Conservation (phyloP, 164 flowering plant species). For the Saururus chinensis region DNA sequence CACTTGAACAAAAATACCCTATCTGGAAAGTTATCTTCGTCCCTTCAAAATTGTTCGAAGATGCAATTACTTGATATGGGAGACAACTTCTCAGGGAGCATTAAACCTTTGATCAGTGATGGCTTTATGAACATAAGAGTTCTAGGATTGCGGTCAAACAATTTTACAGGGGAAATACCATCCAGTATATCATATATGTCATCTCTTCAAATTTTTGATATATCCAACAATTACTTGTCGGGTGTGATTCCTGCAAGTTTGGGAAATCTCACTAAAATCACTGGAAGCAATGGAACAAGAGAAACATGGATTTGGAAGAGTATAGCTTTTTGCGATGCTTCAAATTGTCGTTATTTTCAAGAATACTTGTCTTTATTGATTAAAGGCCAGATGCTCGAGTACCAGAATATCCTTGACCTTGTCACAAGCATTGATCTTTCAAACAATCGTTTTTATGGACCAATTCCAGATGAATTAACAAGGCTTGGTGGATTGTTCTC, state of each 20-base stretch:
- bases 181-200: no score
- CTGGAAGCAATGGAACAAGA: no score
- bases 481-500: conserved; percentile 7
- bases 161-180: no score
- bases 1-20: conserved; percentile 12
- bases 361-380: background rate
- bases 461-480: conserved; percentile 20
- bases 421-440: conserved; percentile 24
- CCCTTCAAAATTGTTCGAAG: conserved; percentile 8
- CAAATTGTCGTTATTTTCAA: no score
- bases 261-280: conserved; percentile 12
- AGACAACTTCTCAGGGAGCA: conserved; percentile 16
- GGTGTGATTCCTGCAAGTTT: conserved; percentile 26
- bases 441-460: conserved; percentile 15
- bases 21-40: conserved; percentile 16
- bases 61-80: conserved; percentile 19
- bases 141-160: conserved; percentile 5
- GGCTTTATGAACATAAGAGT: background rate
- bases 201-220: conserved; percentile 6
- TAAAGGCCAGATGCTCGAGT: conserved; percentile 13
- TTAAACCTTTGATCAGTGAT: conserved; percentile 21
- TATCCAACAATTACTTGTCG: conserved; percentile 12
- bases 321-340: conserved; percentile 7
- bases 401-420: background rate
- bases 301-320: conserved; percentile 1